phyloP scores from a whole-genome alignment of 139 green algal genomes.

The Chloropicon primus region DNA sequence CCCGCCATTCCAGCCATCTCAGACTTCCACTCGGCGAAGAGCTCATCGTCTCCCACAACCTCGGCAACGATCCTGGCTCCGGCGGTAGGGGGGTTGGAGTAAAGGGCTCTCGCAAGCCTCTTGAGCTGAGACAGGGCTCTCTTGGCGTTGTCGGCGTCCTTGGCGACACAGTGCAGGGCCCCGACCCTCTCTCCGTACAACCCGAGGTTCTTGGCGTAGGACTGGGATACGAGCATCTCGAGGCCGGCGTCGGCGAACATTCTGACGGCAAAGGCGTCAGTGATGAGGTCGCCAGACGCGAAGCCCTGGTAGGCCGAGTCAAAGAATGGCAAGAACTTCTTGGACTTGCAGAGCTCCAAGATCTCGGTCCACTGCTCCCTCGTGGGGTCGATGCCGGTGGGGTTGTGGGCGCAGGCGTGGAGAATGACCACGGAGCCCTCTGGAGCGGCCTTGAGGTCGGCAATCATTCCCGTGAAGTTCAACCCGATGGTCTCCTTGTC shows the following conservation, averaged over 20 bases:
- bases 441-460: conserved; percentile 70
- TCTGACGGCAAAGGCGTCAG: conserved; percentile 75
- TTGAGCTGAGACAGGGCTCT: conserved; percentile 82
- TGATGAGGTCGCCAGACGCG: conserved; percentile 72
- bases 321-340: conserved; percentile 88
- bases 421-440: conserved; percentile 82
- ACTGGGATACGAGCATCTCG: conserved; percentile 67
- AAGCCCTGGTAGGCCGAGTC: conserved; percentile 94
- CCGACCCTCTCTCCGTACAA: conserved; percentile 94
- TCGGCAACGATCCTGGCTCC: conserved; percentile 81
- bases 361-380: conserved; percentile 87
- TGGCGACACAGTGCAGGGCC: conserved; percentile 69
- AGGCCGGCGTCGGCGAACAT: conserved; percentile 77
- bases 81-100: conserved; percentile 80
- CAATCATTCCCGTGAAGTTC: conserved; percentile 87
- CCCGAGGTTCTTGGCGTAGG: conserved; percentile 94
- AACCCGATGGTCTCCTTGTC: conserved; percentile 81
- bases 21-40: conserved; percentile 82
- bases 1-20: conserved; percentile 95
- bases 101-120: conserved; percentile 77
- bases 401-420: conserved; percentile 96
- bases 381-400: conserved; percentile 93
- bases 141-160: conserved; percentile 30
- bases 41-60: conserved; percentile 53
- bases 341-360: conserved; percentile 43